Evolutionary conservation across 805 yeast genomes (phyloP), one percentile per base, ranked within the genome.

Genomic region (Candida krabiensis): DNA sequence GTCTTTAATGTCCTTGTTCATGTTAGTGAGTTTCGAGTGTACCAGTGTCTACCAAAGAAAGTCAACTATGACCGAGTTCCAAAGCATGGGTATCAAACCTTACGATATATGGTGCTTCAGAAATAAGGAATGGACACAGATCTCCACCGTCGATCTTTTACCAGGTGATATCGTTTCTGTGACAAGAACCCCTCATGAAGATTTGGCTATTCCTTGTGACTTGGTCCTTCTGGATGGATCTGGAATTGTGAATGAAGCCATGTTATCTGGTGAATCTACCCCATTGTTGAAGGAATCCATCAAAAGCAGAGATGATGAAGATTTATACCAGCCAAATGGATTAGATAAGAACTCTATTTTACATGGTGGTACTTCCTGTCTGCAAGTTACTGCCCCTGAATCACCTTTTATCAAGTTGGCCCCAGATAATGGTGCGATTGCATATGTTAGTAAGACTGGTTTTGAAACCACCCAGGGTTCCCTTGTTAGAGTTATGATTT

Each of bases 381-480:
- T 93, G 51, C 99, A 93, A 69, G 95, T 90, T 22, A 81, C 95
- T 28, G 62, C 79, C 32, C 85, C 93, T 11, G 77, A 74, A 46
- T 63, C 68, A 16, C 53, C 61, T n/a, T 40, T 49, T 2, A 46
- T 63, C 31, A 78, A 83, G 11, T 53, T 74, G 23, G 81, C 96
- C 38, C 98, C 99, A 30, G 97, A 93, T 62, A 66, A 73, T 26
- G 99, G 99, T 61, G 96, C 96, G 21, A 63, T 90, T 33, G 98
- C 98, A 5, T 65, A 85, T 40, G 97, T 90, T 35, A 70, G 86
- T 28, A 89, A 87, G 61, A 91, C 97, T 31, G 99, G 99, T n/a
- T 93, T 93, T 58, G 99, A 93, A 67, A 93, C 99, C 28, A 83
- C 96, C 28, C 99, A 93, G 69, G 99, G 99, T 55, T 86, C 96